Base-by-base conservation (phyloP, 148 eudicot species). In the Nyssa sinensis region DNA sequence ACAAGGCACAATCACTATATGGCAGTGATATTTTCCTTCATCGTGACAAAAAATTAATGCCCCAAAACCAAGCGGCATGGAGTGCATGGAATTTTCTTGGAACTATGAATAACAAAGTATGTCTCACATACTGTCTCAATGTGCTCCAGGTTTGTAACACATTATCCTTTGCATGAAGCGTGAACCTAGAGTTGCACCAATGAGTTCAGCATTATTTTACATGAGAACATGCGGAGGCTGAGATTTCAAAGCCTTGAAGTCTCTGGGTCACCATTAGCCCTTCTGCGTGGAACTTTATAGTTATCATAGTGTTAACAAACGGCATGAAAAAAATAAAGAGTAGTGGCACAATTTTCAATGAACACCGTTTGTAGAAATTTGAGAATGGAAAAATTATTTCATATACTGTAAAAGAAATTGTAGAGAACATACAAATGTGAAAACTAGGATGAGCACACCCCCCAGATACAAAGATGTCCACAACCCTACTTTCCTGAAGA, bases 21-120 rank as follows among this genome's bases (percentile, higher is more conserved):
- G 75, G 77, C 98, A 95, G 99, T 81, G 99, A 95, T 71, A 88
- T 93, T 80, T 93, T 60, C 84, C 94, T 96, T 70, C 99, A 96
- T 70, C 86, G 78, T 51, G 99, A 96, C 79, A 87, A 71, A 85
- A 87, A 44, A 66, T 85, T 96, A 69, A 89, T 96, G 97, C 98
- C 99, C 70, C 82, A 68, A 82, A 91, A 87, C 78, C 81, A 86
- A 85, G 90, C 97, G 66, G 98, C 98, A 7, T 96, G 99, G 99
- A 96, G 99, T 70, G 90, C 98, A 4, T 96, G 96, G 98, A 96
- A 96, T 71, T 93, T 96, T 74, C 90, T 88, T 19, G 98, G 97
- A 70, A 86, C 82, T 64, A 63, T 79, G 25, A 80, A 89, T 66
- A 81, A 77, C 70, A 93, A 86, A 90, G 84, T 89, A 59, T 93